phyloP scores from a whole-genome alignment of 805 yeast species.

The Metschnikowia peoriensis region DNA sequence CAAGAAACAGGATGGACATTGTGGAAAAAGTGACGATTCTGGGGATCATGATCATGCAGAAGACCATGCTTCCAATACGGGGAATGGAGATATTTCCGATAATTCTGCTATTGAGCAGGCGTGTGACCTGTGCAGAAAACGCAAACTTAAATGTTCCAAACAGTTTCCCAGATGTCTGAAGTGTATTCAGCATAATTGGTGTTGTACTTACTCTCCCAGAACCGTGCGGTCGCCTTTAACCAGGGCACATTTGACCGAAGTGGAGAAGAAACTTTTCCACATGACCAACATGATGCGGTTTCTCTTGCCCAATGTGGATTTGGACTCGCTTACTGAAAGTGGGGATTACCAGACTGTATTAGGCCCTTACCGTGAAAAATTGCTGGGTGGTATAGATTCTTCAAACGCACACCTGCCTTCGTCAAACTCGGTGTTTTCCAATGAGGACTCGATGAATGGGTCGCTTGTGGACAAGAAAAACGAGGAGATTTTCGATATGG shows the following conservation, averaged over 20 bases:
- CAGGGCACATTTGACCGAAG: constrained; percentile 73
- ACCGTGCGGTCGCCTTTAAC: constrained; percentile 79
- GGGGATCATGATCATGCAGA: neutral
- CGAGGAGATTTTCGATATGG: constrained; percentile 9
- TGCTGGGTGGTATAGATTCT: constrained; percentile 1
- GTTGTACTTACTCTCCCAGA: constrained; percentile 76
- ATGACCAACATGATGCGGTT: constrained; percentile 32
- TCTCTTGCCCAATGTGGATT: constrained; percentile 29
- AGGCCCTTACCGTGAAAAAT: constrained; percentile 12
- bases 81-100: neutral
- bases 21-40: neutral
- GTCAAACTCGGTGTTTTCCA: constrained; percentile 25
- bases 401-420: constrained; percentile 25
- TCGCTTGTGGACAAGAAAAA: constrained; percentile 16
- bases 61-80: neutral
- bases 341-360: constrained; percentile 18
- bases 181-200: constrained; percentile 70
- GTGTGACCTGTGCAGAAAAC: constrained; percentile 80
- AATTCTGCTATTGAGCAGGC: constrained; percentile 48
- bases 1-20: neutral
- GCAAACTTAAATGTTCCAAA: constrained; percentile 80
- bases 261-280: constrained; percentile 49
- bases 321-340: constrained; percentile 19
- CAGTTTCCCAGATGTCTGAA: constrained; percentile 74
- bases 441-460: constrained; percentile 19